Evolutionary conservation across 1,284 basidiomycete species (phyloP), one percentile per base, ranked within the genome.

Genomic region (Sanguinoderma infundibulare): DNA sequence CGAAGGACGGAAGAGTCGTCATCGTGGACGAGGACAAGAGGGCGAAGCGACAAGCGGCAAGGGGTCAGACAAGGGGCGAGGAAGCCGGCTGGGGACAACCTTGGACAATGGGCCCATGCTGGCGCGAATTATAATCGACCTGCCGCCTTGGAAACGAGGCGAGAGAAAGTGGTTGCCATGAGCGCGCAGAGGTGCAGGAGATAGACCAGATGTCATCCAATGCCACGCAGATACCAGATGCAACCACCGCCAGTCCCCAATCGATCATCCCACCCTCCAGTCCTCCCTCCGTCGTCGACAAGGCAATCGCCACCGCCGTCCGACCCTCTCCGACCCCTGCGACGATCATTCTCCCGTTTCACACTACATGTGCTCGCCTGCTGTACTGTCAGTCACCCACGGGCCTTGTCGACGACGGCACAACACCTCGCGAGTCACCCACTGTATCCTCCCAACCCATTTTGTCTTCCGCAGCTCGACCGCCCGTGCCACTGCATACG

Each of bases 1-100:
- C 86, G 74, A 93, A 93, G 61, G 91, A 92, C 71, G 91, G 91
- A 71, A 93, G 87, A 70, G 89, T 78, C 69, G 87, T 81, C 84
- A 87, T 89, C 63, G 73, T 47, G 53, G 61, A 61, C 71, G 73
- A 70, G 67, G 63, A 72, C 30, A 50, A 57, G 50, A 42, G 50
- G 32, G 38, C 28, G 49, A 49, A 20, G 46, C 46, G 49, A 49
- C 46, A 49, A 49, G 46, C n/a, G 46, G 14, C 49, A 24, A 51
- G 49, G 26, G 46, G 10, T 24, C 24, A 26, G 44, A 42, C 36
- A 34, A 35, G 51, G 60, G 44, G 34, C 58, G 61, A 58, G 56
- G 53, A 58, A 53, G 61, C 60, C 60, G 72, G 74, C 63, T 70
- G 73, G 73, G 75, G 73, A 71, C 64, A 66, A 65, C 61, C 67